phyloP scores from a whole-genome alignment of 75 land plant species.

The Pinus taeda region DNA sequence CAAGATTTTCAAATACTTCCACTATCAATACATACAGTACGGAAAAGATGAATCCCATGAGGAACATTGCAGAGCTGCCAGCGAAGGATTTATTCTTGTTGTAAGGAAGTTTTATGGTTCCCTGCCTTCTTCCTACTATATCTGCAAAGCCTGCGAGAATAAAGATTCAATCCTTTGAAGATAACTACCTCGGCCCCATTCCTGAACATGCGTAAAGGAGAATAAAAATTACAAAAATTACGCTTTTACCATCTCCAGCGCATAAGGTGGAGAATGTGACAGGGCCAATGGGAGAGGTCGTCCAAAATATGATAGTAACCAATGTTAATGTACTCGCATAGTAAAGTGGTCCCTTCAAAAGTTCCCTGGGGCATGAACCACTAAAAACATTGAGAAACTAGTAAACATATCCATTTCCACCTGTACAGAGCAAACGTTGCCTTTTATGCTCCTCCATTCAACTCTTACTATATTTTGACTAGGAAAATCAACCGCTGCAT shows the following conservation, averaged over 20 bases:
- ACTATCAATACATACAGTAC: slow-evolving; percentile 38
- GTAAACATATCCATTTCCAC: neutral
- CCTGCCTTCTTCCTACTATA: slow-evolving; percentile 79
- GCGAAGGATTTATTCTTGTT: slow-evolving; percentile 66
- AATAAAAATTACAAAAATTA: neutral
- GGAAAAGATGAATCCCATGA: slow-evolving; percentile 66
- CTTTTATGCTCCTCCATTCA: neutral
- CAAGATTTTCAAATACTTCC: neutral
- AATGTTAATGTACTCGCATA: slow-evolving; percentile 66
- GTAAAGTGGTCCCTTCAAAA: slow-evolving; percentile 80
- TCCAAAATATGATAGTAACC: slow-evolving; percentile 60
- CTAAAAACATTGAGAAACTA: neutral
- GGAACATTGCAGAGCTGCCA: slow-evolving; percentile 79
- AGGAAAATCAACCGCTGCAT: neutral
- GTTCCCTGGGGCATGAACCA: slow-evolving; percentile 49
- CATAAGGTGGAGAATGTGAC: slow-evolving; percentile 76
- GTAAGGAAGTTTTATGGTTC: slow-evolving; percentile 71
- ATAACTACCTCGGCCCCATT: neutral
- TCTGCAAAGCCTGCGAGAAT: slow-evolving; percentile 83
- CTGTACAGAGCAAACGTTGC: neutral
- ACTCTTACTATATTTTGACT: neutral
- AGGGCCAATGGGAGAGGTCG: slow-evolving; percentile 59
- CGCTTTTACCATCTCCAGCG: slow-evolving; percentile 78
- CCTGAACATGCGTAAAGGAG: neutral
- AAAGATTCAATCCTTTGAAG: neutral